phyloP scores from a whole-genome alignment of 73 alveolate genomes.

The Loxodes magnus region DNA sequence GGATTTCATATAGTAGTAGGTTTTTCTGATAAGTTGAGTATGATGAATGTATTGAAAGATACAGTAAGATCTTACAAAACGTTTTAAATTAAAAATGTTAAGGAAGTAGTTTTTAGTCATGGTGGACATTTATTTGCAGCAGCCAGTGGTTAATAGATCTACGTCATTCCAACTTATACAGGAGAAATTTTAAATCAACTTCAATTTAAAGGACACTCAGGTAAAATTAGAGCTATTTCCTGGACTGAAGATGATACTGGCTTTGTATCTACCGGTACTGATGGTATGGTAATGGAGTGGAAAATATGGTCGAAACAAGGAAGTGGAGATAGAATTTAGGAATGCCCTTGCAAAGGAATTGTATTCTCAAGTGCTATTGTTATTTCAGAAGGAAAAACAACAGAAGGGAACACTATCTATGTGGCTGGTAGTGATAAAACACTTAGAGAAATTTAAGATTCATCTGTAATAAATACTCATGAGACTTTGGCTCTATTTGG shows the following conservation, averaged over 20 bases:
- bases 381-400: slow-evolving; percentile 22
- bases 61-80: slow-evolving; percentile 73
- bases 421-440: slow-evolving; percentile 73
- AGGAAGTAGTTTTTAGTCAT: slow-evolving; percentile 86
- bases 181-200: slow-evolving; percentile 65
- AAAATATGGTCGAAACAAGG: background rate
- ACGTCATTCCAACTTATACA: slow-evolving; percentile 57
- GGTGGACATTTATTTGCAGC: slow-evolving; percentile 97
- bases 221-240: slow-evolving; percentile 69
- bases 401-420: slow-evolving; percentile 17
- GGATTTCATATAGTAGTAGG: slow-evolving; percentile 96
- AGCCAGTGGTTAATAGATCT: slow-evolving; percentile 71
- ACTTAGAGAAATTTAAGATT: slow-evolving; percentile 33
- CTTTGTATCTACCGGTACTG: slow-evolving; percentile 82
- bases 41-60: slow-evolving; percentile 85
- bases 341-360: slow-evolving; percentile 51
- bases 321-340: slow-evolving; percentile 19
- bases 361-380: slow-evolving; percentile 29
- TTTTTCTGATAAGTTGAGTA: slow-evolving; percentile 84
- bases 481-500: slow-evolving; percentile 63
- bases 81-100: slow-evolving; percentile 74
- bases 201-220: slow-evolving; percentile 25
- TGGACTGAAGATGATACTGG: slow-evolving; percentile 93
- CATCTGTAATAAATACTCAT: slow-evolving; percentile 9
- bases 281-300: slow-evolving; percentile 72